Base-by-base conservation (phyloP, 768 basidiomycete genomes). In the Mycena floridula region DNA sequence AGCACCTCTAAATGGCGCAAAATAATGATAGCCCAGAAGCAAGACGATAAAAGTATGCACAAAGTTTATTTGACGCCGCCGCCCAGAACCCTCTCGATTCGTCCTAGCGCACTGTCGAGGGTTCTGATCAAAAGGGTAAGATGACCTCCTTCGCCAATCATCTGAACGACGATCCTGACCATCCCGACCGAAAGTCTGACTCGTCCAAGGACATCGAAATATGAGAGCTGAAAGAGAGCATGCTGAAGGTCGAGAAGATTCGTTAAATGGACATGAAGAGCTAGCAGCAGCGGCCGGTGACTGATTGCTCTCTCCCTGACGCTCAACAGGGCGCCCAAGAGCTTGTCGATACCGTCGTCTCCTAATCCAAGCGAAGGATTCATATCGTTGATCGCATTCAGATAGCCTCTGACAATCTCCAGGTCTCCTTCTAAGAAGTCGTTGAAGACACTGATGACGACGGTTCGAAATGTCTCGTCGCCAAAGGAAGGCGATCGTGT, bases 391-490 rank as follows among this genome's bases (percentile, higher is more conserved):
- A 90, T 72, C 5, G 87, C 80, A 87, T 87, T 78, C 21, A 92
- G 73, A 18, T 90, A 62, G 1, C 79, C 78, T 44, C 85, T 76
- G 56, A 91, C 82, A 59, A 89, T 79, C 58, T 91, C 87, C n/a
- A 92, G 66, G 62, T 92, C 89, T 5, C 89, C 90, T 44, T 90
- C 85, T 37, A 92, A 61, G 51, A 90, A 87, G 55, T 93, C 90
- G 48, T 78, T 81, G 58, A 91, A 78, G 9, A 89, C 81, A 22
- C 80, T 77, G 25, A 87, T 58, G 25, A 92, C 66, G 15, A 90
- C 88, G 43, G 78, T 74, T 40, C 80, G 71, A 44, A 93, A 77
- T 2, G 90, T 92, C 54, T 92, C 85, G 47, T 93, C 86, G 1
- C 85, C 84, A 45, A 80, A 68, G 26, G 69, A 68, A 25, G 68